phyloP scores from a whole-genome alignment of 2,329 filamentous ascomycete species.

The Zymoseptoria pseudotritici region DNA sequence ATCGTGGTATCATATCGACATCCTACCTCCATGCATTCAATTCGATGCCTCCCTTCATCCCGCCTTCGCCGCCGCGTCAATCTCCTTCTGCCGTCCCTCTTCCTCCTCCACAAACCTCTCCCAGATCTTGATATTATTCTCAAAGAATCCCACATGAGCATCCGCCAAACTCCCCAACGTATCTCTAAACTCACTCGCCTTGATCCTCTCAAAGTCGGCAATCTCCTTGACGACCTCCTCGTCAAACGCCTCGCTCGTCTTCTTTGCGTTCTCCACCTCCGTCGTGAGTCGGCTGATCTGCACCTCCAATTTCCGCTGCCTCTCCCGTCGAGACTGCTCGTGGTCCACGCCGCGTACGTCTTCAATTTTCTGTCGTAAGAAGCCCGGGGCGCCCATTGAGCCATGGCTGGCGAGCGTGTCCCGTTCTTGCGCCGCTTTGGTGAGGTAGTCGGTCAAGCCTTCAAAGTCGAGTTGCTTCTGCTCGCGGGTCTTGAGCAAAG shows the following conservation, averaged over 20 bases:
- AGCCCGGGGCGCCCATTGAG: constrained; percentile 65
- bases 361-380: constrained; percentile 89
- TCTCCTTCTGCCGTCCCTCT: constrained; percentile 38
- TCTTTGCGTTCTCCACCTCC: constrained; percentile 82
- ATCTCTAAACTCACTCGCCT: constrained; percentile 77
- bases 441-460: constrained; percentile 88
- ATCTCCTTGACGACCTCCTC: constrained; percentile 94
- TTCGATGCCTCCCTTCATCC: no score
- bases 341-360: constrained; percentile 96
- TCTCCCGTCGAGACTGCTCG: constrained; percentile 79
- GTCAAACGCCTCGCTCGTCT: constrained; percentile 85
- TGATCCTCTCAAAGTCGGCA: constrained; percentile 91
- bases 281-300: constrained; percentile 85
- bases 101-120: constrained; percentile 77
- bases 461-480: constrained; percentile 98
- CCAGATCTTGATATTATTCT: constrained; percentile 72
- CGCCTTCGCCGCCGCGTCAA: constrained; percentile 1
- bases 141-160: constrained; percentile 81
- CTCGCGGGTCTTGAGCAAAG: constrained; percentile 83
- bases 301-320: constrained; percentile 81
- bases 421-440: constrained; percentile 79
- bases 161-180: constrained; percentile 78
- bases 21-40: not conserved
- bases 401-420: constrained; percentile 63
- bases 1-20: not conserved